A percentile compares a stretch with the other conserved stretches of the same genome.
Evolutionary conservation across 139 green algal species (phyloP).

Genomic region (Pleodorina starrii): DNA sequence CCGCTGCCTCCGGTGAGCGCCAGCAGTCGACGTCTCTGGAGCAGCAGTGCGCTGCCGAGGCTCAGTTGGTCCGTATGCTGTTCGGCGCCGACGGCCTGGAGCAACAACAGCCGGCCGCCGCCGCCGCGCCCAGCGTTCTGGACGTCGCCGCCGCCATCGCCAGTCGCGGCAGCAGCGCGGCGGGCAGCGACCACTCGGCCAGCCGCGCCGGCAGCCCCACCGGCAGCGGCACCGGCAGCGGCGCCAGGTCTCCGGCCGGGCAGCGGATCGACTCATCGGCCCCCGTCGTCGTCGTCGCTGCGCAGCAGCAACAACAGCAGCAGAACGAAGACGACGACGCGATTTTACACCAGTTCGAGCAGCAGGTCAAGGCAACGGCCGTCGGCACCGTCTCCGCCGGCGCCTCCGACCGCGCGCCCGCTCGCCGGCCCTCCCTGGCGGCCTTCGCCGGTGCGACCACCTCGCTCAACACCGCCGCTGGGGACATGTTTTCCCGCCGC

Average conservation of each 20-base stretch:
- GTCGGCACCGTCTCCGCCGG: too few species aligned
- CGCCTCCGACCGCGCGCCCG: too few species aligned
- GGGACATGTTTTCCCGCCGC: neutral
- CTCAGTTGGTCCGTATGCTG: constrained; percentile 38
- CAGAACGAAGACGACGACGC: too few species aligned
- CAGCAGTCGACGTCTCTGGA: constrained; percentile 37
- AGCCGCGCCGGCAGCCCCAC: constrained; percentile 16
- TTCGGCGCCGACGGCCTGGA: constrained; percentile 2
- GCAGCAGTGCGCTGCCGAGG: constrained; percentile 39
- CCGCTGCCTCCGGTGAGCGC: neutral
- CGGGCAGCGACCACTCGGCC: neutral
- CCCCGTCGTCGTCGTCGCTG: neutral
- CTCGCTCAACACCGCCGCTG: neutral
- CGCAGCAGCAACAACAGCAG: too few species aligned
- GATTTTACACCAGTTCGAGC: too few species aligned
- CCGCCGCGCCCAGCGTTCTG: neutral
- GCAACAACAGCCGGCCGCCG: neutral
- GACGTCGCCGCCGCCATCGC: neutral
- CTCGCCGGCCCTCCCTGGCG: neutral
- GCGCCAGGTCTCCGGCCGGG: neutral
- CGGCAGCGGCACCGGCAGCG: too few species aligned
- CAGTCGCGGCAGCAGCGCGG: neutral
- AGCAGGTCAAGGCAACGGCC: too few species aligned
- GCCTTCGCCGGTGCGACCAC: neutral
- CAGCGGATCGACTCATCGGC: neutral